Conservation (phyloP, 2,329 filamentous ascomycete genomes). For the Phaeosphaeria sp. region DNA sequence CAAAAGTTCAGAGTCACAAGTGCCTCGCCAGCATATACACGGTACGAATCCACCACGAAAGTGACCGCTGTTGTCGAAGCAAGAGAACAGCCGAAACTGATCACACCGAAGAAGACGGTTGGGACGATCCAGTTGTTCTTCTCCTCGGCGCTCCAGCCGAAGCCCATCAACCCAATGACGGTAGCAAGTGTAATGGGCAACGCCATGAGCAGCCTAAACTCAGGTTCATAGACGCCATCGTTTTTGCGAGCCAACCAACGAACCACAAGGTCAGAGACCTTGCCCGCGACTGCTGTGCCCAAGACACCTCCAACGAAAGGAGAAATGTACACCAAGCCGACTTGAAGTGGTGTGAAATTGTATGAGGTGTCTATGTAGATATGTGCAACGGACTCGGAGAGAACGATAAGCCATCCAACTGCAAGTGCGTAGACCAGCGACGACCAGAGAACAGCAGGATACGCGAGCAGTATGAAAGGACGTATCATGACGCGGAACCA, state of each 20-base stretch:
- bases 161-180: constrained; percentile 87
- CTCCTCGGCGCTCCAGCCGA: constrained; percentile 86
- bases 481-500: constrained; percentile 80
- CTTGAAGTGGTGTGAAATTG: constrained; percentile 80
- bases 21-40: constrained; percentile 91
- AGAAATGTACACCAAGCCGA: constrained; percentile 86
- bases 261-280: constrained; percentile 84
- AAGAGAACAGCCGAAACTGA: constrained; percentile 90
- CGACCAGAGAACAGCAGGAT: constrained; percentile 90
- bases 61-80: constrained; percentile 92
- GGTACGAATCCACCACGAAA: constrained; percentile 91
- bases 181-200: constrained; percentile 79
- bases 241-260: constrained; percentile 82
- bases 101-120: constrained; percentile 88
- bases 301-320: constrained; percentile 78
- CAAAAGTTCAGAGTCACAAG: constrained; percentile 92
- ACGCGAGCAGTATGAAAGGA: constrained; percentile 85
- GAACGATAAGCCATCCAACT: constrained; percentile 92
- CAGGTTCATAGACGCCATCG: constrained; percentile 93
- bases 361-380: constrained; percentile 79
- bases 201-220: constrained; percentile 73
- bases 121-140: constrained; percentile 87
- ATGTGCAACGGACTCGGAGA: constrained; percentile 83
- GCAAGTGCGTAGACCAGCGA: constrained; percentile 84
- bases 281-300: constrained; percentile 90